Evolutionary conservation across 2,329 filamentous ascomycete genomes (phyloP).

Genomic region (Epichloe uncinata): DNA sequence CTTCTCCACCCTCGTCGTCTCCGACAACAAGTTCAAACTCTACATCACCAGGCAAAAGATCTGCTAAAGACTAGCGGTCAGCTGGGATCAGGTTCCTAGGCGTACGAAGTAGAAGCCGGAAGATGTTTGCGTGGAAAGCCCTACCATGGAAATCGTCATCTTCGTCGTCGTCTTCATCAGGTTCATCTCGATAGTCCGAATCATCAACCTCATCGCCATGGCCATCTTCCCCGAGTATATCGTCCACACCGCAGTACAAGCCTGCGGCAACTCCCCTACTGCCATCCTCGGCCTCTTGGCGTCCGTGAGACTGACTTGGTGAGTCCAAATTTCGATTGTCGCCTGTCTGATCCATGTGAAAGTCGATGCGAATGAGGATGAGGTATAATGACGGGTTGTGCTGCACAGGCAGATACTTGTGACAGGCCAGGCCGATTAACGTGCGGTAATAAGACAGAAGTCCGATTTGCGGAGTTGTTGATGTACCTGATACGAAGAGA

Average conservation of each 20-base stretch:
- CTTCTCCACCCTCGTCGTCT: constrained; percentile 10
- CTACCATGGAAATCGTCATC: constrained; percentile 11
- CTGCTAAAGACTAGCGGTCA: constrained; percentile 1
- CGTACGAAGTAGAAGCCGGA: not conserved
- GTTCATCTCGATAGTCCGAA: constrained; percentile 10
- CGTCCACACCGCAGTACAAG: constrained; percentile 5
- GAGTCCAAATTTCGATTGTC: not conserved
- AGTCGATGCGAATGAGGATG: too few relatives aligned
- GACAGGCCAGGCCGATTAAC: too few relatives aligned
- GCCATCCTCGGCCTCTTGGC: not conserved
- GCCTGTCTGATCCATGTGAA: not conserved
- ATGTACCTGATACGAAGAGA: too few relatives aligned
- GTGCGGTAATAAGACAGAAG: too few relatives aligned
- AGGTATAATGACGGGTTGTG: not conserved
- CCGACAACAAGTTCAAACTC: constrained; percentile 12
- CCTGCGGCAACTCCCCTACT: constrained; percentile 16
- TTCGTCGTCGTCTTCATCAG: constrained; percentile 10
- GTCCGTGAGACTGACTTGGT: not conserved
- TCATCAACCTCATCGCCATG: constrained; percentile 7
- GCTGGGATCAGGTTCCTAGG: not conserved
- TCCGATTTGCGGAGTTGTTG: too few relatives aligned
- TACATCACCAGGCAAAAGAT: constrained; percentile 5
- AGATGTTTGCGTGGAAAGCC: not conserved
- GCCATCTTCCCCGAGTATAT: constrained; percentile 2
- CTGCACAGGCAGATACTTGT: not conserved